Evolutionary conservation across 345 rosid species (phyloP), one percentile per base, ranked within the genome.

Genomic region (Luvunga scandens): DNA sequence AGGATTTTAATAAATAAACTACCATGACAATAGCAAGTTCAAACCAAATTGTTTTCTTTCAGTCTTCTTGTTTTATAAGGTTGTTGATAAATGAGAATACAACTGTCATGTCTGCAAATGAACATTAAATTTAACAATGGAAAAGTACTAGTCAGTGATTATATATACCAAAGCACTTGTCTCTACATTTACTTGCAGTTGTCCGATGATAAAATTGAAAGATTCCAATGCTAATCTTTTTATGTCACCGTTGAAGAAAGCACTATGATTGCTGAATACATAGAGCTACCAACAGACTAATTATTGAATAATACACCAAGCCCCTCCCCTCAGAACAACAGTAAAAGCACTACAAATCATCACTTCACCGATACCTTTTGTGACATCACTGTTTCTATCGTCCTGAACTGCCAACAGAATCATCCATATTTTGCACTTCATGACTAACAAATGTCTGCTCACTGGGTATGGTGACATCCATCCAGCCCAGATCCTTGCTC

Each of bases 401-500:
- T 83, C 81, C n/a, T 56, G 73, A 66, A 83, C 81, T 77, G 65
- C 73, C 86, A 39, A 68, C 75, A 34, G 83, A 77, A 80, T 80
- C 83, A 57, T 77, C 79, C 0, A 63, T 62, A 65, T 78, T 59
- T 31, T 70, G 76, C 9, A 60, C 61, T 66, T 76, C 80, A 42
- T 77, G 75, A 67, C 73, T 63, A 36, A 67, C 62, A 38, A 27
- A 66, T 7, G 33, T 73, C 72, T 45, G 75, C 42, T 80, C 85
- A 70, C 24, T 48, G 30, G 77, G 79, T 33, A 71, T 34, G 62
- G 76, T 67, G 19, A 78, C 79, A 75, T 77, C 86, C 80, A 78
- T 60, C 84, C 86, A 84, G 75, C 69, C 67, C 27, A 68, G 56
- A 38, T 84, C 84, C 82, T 84, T 81, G 21, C 79, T 77, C 61